phyloP scores from a whole-genome alignment of 1,284 basidiomycete genomes.

The Moniliella sp. region DNA sequence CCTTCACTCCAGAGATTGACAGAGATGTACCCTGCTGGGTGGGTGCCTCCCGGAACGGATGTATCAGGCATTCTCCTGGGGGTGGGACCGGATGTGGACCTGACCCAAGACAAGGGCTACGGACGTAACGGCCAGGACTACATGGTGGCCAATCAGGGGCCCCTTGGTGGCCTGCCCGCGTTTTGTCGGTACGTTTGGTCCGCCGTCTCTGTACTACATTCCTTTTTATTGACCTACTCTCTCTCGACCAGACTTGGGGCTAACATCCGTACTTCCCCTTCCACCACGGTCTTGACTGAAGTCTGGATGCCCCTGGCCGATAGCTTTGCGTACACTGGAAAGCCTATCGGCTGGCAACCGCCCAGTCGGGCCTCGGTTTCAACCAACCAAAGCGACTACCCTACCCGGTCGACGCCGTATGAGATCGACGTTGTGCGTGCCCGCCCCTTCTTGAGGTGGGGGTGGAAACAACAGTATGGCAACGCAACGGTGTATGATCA shows the following conservation, averaged over 20 bases:
- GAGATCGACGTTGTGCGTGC: background rate
- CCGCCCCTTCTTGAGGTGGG: background rate
- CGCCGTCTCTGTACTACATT: background rate
- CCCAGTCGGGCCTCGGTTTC: slow-evolving; percentile 2
- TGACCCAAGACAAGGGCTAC: slow-evolving; percentile 4
- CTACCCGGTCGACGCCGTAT: slow-evolving; percentile 6
- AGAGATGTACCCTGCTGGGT: no score
- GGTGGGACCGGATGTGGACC: slow-evolving; percentile 8
- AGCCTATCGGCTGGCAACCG: no score
- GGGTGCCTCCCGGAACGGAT: no score
- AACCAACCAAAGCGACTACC: slow-evolving; percentile 5
- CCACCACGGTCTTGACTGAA: slow-evolving; percentile 6
- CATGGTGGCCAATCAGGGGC: slow-evolving; percentile 2
- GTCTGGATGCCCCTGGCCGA: slow-evolving; percentile 7
- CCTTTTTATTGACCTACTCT: no score
- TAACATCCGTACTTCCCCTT: slow-evolving; percentile 2
- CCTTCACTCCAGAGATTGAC: no score
- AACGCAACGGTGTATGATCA: background rate
- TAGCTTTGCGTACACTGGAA: background rate
- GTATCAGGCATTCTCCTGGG: no score
- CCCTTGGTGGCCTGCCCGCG: slow-evolving; percentile 7
- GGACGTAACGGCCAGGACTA: slow-evolving; percentile 1
- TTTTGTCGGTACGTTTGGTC: slow-evolving; percentile 6
- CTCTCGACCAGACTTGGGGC: slow-evolving; percentile 3
- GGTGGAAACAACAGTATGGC: background rate